These are phyloP conservation scores for Eucalyptus grandis DNA, from an alignment of 345 rosid genomes.

Conservation along the genomic window DNA sequence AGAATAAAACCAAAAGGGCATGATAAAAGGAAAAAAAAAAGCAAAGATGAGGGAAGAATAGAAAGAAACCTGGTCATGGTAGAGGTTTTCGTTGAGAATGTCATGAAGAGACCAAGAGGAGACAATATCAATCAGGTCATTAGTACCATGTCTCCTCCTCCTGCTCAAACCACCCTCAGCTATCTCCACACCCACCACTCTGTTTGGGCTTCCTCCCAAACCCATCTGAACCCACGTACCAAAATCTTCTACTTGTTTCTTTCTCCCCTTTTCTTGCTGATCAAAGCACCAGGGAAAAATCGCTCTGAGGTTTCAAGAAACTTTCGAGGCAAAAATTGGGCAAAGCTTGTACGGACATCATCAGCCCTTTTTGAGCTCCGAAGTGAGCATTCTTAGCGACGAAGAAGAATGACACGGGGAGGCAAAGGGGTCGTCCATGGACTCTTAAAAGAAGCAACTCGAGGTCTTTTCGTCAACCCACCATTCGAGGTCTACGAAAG, in stretches of 20 bases:
- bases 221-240: not conserved
- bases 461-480: too few relatives aligned
- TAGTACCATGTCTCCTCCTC: not conserved
- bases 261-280: not conserved
- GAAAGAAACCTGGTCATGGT: slow-evolving; percentile 5
- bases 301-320: not conserved
- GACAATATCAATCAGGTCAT: not conserved
- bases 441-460: too few relatives aligned
- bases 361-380: not conserved
- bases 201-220: not conserved
- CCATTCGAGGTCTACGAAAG: too few relatives aligned
- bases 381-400: not conserved
- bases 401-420: not conserved
- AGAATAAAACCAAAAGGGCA: not conserved
- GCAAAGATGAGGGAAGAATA: not conserved
- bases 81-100: slow-evolving; percentile 13
- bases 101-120: slow-evolving; percentile 30
- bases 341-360: not conserved
- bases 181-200: not conserved
- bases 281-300: too few relatives aligned
- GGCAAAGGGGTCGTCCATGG: not conserved
- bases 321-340: not conserved
- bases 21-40: not conserved
- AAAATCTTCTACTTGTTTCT: not conserved
- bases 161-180: not conserved